Evolutionary conservation across 495 filamentous ascomycete genomes (phyloP), one percentile per base, ranked within the genome.

Genomic region (Daldinia concentrica): DNA sequence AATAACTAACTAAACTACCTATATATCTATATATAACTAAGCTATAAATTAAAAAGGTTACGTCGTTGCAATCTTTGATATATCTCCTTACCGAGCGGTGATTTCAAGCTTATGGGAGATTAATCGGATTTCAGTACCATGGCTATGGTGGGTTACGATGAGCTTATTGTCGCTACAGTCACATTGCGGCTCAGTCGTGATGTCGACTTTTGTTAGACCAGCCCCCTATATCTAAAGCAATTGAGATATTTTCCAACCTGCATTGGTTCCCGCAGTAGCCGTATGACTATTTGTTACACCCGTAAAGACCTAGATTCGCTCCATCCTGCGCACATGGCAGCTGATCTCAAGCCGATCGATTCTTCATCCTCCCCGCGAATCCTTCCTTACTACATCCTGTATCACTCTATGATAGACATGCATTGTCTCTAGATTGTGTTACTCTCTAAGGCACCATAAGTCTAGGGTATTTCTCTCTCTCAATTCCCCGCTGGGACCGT

Each of bases 301-400:
- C 34, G 19, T 64, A 51, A 1, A 48, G n/a, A 12, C 32, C 17
- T 26, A 27, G 54, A 34, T 43, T 39, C 36, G 22, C 26, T 32
- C 15, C n/a, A 32, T n/a, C 29, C 32, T 34, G 24, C 14, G 30
- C 54, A 63, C 22, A 39, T 26, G 34, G 29, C 11, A 37, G 32
- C 19, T 39, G 64, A 64, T 72, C 60, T 72, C 36, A 11, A 72
- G 59, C 61, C 48, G 37, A 72, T 72, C 64, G 64, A 64, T 64
- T 50, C 12, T 61, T 59, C 45, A 72, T 72, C 69, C 69, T 72
- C 62, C 60, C 64, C 64, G 59, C 43, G 52, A 68, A 72, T 72
- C 69, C 69, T 72, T 51, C 64, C 54, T 68, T 72, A 68, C 69
- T 68, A 72, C 43, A 48, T 36, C 50, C 22, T 45, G 29, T 48